Evolutionary conservation across 495 filamentous ascomycete species (phyloP).

Genomic region (Trichoderma erinaceum): DNA sequence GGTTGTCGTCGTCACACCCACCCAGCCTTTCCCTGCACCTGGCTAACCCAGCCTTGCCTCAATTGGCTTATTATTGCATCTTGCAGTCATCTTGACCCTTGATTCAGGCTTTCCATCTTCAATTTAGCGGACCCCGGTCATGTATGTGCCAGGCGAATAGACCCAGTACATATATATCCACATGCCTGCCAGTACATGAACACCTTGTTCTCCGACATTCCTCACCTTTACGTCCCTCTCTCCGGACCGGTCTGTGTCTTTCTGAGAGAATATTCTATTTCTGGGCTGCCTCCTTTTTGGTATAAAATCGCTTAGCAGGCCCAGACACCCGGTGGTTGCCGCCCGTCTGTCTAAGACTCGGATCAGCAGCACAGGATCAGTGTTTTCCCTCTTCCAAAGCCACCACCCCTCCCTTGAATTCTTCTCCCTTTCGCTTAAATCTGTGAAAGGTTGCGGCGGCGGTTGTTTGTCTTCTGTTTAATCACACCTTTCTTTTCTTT

Average conservation of each 20-base stretch:
- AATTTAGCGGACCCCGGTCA: neutral
- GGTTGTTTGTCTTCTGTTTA: constrained; percentile 3
- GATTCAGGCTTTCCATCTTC: neutral
- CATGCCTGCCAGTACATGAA: neutral
- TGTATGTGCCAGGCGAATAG: neutral
- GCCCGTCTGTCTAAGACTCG: constrained; percentile 9
- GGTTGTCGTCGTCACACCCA: constrained; percentile 8
- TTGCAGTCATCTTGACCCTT: neutral
- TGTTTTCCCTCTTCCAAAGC: constrained; percentile 5
- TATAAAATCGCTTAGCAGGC: constrained; percentile 7
- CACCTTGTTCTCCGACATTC: neutral
- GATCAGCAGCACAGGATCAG: constrained; percentile 9
- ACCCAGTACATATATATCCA: neutral
- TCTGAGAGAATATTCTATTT: neutral
- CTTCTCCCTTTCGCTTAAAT: constrained; percentile 3
- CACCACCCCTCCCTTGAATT: neutral
- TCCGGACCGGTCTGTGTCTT: neutral
- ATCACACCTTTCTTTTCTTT: neutral
- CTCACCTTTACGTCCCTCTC: neutral
- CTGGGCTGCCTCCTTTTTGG: neutral
- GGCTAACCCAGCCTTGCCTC: neutral
- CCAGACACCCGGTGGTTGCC: constrained; percentile 10
- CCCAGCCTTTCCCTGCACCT: constrained; percentile 7
- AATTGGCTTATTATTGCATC: neutral
- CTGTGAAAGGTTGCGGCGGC: neutral